Conservation (phyloP, 1,284 basidiomycete species). For the Taiwanofungus camphoratus region DNA sequence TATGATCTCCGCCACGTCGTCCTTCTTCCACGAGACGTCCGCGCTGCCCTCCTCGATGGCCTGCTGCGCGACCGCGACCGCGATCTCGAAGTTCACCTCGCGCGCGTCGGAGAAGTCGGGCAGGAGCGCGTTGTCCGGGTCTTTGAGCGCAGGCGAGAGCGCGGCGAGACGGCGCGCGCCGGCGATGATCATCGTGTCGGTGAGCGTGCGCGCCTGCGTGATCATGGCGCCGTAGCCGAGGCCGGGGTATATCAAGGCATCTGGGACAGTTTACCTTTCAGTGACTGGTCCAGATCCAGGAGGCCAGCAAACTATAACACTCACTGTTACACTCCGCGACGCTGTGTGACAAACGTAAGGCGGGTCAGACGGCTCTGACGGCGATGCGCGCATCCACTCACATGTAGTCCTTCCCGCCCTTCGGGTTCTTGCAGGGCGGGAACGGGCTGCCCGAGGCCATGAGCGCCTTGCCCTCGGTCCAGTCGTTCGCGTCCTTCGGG, state of each 20-base stretch:
- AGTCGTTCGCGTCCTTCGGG: slow-evolving; percentile 67
- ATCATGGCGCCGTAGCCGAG: slow-evolving; percentile 73
- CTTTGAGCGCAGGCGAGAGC: slow-evolving; percentile 68
- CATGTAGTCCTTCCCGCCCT: slow-evolving; percentile 61
- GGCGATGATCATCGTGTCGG: slow-evolving; percentile 76
- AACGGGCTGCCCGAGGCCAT: slow-evolving; percentile 83
- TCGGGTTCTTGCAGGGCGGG: slow-evolving; percentile 62
- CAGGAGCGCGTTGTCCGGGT: slow-evolving; percentile 62
- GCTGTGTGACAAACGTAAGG: slow-evolving; percentile 26
- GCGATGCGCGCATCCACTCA: slow-evolving; percentile 35
- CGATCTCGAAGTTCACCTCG: slow-evolving; percentile 72
- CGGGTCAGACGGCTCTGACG: too few species aligned
- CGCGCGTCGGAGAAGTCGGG: slow-evolving; percentile 70
- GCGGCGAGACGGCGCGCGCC: slow-evolving; percentile 67
- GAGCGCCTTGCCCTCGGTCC: slow-evolving; percentile 73
- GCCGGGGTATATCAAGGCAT: slow-evolving; percentile 78
- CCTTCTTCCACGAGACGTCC: slow-evolving; percentile 44
- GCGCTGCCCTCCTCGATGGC: slow-evolving; percentile 70
- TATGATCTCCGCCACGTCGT: slow-evolving; percentile 47
- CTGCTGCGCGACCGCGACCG: slow-evolving; percentile 71
- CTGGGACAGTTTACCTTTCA: too few species aligned
- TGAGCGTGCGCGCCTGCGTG: slow-evolving; percentile 55
- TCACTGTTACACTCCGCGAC: slow-evolving; percentile 71
- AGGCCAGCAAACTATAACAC: slow-evolving; percentile 20
- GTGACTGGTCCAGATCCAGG: too few species aligned